These are phyloP conservation scores for Tylopilus rubrobrunneus DNA, from an alignment of 768 basidiomycete genomes.

Conservation along the genomic window DNA sequence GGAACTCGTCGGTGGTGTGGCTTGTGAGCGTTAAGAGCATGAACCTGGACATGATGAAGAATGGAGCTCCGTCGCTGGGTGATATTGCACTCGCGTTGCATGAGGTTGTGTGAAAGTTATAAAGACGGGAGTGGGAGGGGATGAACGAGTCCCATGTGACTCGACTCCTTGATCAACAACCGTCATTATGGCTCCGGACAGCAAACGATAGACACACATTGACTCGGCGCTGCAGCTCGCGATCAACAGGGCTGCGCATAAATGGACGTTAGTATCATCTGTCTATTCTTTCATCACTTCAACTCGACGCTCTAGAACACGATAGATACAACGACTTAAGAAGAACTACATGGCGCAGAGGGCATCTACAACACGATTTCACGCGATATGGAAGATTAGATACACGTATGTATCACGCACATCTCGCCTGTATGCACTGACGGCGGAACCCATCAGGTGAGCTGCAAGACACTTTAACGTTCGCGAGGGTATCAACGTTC, in stretches of 20 bases:
- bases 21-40: no score
- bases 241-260: slow-evolving; percentile 47
- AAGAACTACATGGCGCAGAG: slow-evolving; percentile 58
- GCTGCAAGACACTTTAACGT: slow-evolving; percentile 64
- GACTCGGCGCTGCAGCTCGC: slow-evolving; percentile 50
- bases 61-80: no score
- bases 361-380: slow-evolving; percentile 67
- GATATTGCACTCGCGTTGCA: no score
- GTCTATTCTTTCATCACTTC: neutral
- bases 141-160: no score
- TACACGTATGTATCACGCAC: slow-evolving; percentile 29
- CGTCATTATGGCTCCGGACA: no score
- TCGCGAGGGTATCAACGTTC: slow-evolving; percentile 63
- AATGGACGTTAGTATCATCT: slow-evolving; percentile 44
- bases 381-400: slow-evolving; percentile 66
- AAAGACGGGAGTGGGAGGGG: no score
- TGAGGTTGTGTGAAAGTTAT: no score
- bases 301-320: neutral
- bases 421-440: neutral
- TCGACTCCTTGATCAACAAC: no score
- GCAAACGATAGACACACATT: no score
- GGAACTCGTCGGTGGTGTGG: no score
- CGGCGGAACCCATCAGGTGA: slow-evolving; percentile 40
- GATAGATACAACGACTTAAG: slow-evolving; percentile 49
- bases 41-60: no score